These are phyloP conservation scores for Alternaria infectoria DNA, from an alignment of 2,329 filamentous ascomycete species.

Conservation along the genomic window DNA sequence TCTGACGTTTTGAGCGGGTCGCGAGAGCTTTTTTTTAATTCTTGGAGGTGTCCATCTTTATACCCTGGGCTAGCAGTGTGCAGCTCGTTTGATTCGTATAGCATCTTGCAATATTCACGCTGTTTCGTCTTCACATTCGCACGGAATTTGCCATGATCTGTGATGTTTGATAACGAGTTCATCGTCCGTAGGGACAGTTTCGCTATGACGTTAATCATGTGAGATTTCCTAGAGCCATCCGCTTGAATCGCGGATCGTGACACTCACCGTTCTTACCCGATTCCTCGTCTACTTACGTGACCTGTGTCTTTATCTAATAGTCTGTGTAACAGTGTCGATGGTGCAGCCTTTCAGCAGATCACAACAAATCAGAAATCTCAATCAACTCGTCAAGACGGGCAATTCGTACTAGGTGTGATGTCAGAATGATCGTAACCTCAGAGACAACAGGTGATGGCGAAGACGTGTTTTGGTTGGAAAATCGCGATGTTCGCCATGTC, in stretches of 20 bases:
- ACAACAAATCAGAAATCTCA: too few relatives aligned
- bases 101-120: neutral
- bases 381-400: too few relatives aligned
- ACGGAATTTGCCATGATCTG: neutral
- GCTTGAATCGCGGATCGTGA: neutral
- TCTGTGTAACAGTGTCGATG: too few relatives aligned
- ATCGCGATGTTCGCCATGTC: slow-evolving; percentile 4
- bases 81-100: slow-evolving; percentile 9
- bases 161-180: neutral
- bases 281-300: neutral
- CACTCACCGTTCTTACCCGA: neutral
- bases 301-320: too few relatives aligned
- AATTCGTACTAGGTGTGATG: neutral
- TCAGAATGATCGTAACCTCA: neutral
- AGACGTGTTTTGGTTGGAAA: neutral
- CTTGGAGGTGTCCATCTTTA: slow-evolving; percentile 1
- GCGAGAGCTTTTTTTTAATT: neutral
- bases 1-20: slow-evolving; percentile 1
- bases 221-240: neutral
- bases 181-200: neutral
- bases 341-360: too few relatives aligned
- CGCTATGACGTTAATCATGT: neutral
- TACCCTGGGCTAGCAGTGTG: slow-evolving; percentile 22
- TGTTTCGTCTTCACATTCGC: neutral
- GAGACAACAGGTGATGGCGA: neutral